Conservation (phyloP, 352 stramenopile species). For the Globisporangium nagaii region DNA sequence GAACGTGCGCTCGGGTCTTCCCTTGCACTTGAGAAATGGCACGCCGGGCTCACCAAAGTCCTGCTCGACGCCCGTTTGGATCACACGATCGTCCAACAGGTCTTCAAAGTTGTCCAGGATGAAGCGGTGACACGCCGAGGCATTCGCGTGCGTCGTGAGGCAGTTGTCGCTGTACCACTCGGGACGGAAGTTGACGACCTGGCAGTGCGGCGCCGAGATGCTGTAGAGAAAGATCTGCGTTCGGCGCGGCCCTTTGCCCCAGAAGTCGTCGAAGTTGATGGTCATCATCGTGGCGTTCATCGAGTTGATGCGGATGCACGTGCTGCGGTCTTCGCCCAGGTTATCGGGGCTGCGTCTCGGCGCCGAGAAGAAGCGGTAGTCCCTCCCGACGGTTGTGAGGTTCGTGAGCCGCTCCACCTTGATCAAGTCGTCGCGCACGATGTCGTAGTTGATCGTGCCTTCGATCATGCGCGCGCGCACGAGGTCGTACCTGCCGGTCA, state of each 20-base stretch:
- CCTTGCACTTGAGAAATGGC: slow-evolving; percentile 40
- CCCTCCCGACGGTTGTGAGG: background rate
- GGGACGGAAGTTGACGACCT: slow-evolving; percentile 29
- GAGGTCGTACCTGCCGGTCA: slow-evolving; percentile 37
- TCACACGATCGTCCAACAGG: slow-evolving; percentile 19
- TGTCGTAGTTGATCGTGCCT: slow-evolving; percentile 4
- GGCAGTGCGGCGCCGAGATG: slow-evolving; percentile 27
- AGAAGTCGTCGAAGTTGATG: slow-evolving; percentile 36
- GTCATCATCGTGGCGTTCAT: slow-evolving; percentile 29
- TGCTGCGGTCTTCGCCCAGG: slow-evolving; percentile 29
- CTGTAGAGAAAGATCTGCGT: no score
- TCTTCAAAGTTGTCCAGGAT: slow-evolving; percentile 49
- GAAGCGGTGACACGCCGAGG: slow-evolving; percentile 47
- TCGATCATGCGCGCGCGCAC: slow-evolving; percentile 26
- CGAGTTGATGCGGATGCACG: slow-evolving; percentile 28
- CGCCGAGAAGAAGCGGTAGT: slow-evolving; percentile 45
- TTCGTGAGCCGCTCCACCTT: background rate
- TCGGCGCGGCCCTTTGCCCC: slow-evolving; percentile 20
- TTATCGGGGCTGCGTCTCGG: slow-evolving; percentile 24
- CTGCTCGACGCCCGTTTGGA: slow-evolving; percentile 22
- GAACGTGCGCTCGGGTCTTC: slow-evolving; percentile 27
- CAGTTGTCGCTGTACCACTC: slow-evolving; percentile 37
- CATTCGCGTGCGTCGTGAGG: slow-evolving; percentile 20
- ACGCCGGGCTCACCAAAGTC: slow-evolving; percentile 32
- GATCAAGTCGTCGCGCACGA: slow-evolving; percentile 1